phyloP scores from a whole-genome alignment of 306 rosid genomes.

The Prunus kanzakura region DNA sequence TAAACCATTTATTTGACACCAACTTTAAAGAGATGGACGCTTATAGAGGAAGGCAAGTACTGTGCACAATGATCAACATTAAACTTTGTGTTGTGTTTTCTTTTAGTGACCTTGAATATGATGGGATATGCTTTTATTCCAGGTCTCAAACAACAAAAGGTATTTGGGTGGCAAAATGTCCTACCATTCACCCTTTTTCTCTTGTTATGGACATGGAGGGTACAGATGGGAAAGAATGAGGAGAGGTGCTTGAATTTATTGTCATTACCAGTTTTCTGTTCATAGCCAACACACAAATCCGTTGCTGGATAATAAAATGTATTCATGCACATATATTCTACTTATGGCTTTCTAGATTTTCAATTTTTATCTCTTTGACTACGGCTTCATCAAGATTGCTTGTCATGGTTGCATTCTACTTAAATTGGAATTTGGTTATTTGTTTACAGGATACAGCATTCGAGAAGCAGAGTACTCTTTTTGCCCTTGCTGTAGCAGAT shows the following conservation, averaged over 20 bases:
- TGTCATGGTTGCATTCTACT: neutral
- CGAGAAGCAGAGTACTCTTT: conserved; percentile 98
- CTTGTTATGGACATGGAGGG: conserved; percentile 99
- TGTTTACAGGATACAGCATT: conserved; percentile 82
- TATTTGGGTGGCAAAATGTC: conserved; percentile 90
- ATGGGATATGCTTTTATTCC: conserved; percentile 30
- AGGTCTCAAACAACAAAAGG: conserved; percentile 99
- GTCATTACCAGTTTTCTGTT: conserved; percentile 6
- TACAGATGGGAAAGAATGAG: conserved; percentile 98
- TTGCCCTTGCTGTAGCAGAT: conserved; percentile 97
- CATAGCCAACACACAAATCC: no score
- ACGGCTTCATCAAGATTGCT: neutral
- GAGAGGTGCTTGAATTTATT: conserved; percentile 64
- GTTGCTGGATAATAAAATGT: neutral
- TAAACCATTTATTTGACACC: conserved; percentile 75
- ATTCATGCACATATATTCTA: no score
- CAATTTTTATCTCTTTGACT: no score
- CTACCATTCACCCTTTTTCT: conserved; percentile 86
- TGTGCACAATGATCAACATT: conserved; percentile 8
- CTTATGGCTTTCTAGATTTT: no score
- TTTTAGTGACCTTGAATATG: conserved; percentile 7
- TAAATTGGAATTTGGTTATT: conserved; percentile 20
- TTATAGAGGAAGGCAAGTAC: conserved; percentile 78
- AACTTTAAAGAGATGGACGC: conserved; percentile 97
- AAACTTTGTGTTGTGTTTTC: neutral